Evolutionary conservation across 345 rosid genomes (phyloP).

Genomic region (Eucalyptus albens): DNA sequence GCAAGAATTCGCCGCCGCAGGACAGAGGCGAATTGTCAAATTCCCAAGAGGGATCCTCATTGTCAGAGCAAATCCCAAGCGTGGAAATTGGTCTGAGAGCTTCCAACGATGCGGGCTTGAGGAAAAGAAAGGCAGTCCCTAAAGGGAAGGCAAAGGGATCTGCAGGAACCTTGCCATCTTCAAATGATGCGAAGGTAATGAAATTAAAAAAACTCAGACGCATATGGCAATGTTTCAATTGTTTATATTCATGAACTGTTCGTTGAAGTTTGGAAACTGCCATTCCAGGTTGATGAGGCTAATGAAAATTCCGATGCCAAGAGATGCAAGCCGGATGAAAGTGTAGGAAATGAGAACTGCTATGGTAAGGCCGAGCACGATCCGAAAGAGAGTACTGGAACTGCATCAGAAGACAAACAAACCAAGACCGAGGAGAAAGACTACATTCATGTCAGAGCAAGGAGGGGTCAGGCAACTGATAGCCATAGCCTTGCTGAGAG

Average conservation of each 20-base stretch:
- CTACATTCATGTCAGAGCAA: conserved; percentile 83
- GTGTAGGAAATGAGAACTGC: conserved; percentile 4
- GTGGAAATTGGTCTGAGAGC: conserved; percentile 3
- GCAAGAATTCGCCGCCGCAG: conserved; percentile 3
- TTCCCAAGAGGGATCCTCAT: conserved; percentile 42
- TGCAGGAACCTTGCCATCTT: neutral
- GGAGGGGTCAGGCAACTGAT: conserved; percentile 67
- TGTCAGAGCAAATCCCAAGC: conserved; percentile 25
- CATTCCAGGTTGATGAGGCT: conserved; percentile 19
- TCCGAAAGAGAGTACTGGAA: neutral
- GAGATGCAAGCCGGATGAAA: conserved; percentile 11
- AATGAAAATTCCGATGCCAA: conserved; percentile 20
- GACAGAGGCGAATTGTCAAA: conserved; percentile 22
- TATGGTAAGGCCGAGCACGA: conserved; percentile 17
- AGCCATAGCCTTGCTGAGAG: conserved; percentile 57
- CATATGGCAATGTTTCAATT: neutral
- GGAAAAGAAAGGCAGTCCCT: conserved; percentile 50
- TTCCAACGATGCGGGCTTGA: conserved; percentile 22
- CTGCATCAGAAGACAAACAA: neutral
- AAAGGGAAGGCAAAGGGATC: conserved; percentile 8
- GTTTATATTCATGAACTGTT: neutral
- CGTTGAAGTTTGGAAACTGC: neutral
- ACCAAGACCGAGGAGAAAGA: conserved; percentile 21
- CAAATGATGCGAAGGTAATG: neutral
- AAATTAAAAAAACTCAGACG: neutral